Evolutionary conservation across 371 early-diverging fungal genomes (phyloP), one percentile per base, ranked within the genome.

Genomic region (Coemansia linderi): DNA sequence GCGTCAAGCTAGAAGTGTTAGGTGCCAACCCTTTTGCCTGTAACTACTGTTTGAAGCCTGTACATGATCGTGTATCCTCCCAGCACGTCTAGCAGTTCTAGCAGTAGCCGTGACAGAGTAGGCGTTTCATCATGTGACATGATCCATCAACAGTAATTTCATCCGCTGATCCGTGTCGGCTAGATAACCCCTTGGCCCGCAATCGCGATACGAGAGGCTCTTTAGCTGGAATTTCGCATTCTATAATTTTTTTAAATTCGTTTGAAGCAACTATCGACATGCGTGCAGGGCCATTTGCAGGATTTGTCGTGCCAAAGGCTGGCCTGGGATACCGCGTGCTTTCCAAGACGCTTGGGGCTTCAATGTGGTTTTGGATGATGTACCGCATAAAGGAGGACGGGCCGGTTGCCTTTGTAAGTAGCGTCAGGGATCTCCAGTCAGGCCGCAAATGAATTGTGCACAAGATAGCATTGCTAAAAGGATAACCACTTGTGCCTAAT

Each of bases 341-440:
- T 19, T 77, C 81, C 19, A 82, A 82, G 70, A 50, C 71, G 58
- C 83, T 91, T 59, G 91, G 92, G 59, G 91, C 92, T 36, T 72
- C 87, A 78, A 90, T 91, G 91, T 92, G 90, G 90, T 90, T 92
- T 78, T 92, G 90, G 90, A 90, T 92, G 86, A 90, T 92, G 90
- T 92, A 92, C 82, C 87, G 91, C 71, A 87, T 89, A 44, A 92
- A 91, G 81, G 87, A 92, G 80, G 92, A 92, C 72, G 90, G 89
- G 36, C 87, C 91, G 37, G 88, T 87, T 38, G 83, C 87, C 74
- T 84, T 91, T 80, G 91, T 90, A 88, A 82, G 82, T 71, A 81
- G 29, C 52, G 36, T 15, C 36, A 33, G 8, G n/a, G n/a, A n/a
- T 24, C 15, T 33, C 56, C 3, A 2, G 36, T 7, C 24, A 12